phyloP scores from a whole-genome alignment of 331 rosid genomes.

The Acacia concinna region DNA sequence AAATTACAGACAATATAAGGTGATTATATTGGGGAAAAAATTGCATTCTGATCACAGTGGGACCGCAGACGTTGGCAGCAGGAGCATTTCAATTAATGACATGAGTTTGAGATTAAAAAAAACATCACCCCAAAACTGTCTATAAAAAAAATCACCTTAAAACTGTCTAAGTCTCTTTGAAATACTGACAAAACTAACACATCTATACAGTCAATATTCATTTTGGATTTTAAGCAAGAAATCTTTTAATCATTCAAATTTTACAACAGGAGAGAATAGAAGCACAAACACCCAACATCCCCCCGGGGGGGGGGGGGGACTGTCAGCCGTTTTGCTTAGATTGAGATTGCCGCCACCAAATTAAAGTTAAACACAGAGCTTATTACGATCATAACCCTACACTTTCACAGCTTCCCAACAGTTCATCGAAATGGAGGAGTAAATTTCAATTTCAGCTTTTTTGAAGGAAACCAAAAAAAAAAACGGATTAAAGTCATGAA shows the following conservation, averaged over 20 bases:
- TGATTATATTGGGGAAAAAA: neutral
- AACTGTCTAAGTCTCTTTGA: neutral
- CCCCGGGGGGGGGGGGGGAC: too few species aligned
- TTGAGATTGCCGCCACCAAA: neutral
- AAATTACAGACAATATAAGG: conserved; percentile 13
- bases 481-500: neutral
- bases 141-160: neutral
- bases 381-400: neutral
- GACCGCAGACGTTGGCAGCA: neutral
- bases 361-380: neutral
- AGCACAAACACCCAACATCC: neutral
- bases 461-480: neutral
- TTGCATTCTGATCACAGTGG: neutral
- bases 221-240: neutral
- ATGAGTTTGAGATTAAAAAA: neutral
- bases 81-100: neutral
- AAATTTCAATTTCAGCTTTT: neutral
- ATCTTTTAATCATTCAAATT: neutral
- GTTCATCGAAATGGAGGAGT: neutral
- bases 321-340: neutral
- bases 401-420: conserved; percentile 10
- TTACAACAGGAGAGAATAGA: neutral
- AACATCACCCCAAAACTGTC: neutral
- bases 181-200: neutral
- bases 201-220: neutral